Base-by-base conservation (phyloP, 73 alveolate species). In the Blepharisma stoltei region DNA sequence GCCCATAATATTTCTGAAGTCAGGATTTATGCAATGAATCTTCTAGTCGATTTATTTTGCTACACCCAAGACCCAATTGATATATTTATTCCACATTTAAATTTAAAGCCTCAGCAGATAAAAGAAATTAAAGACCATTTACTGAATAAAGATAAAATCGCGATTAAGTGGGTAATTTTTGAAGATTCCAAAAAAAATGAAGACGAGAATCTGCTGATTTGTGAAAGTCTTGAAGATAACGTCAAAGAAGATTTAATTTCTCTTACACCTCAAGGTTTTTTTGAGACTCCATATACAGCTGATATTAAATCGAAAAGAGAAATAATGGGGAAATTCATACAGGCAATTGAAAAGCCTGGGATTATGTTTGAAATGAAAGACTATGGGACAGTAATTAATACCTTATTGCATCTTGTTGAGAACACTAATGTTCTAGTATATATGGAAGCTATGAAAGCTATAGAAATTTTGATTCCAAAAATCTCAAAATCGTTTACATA, bases 1-100 rank as follows among this genome's bases (percentile, higher is more conserved):
- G 14, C 73, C 5, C 73, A 60, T 60, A 60, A 38, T 25, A 60
- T 60, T 25, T 8, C 37, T 60, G 73, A 60, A 60, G 73, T 60
- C 23, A 60, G 73, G 5, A 60, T 9, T 60, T n/a, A n/a, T 20
- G 23, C 46, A 14, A 8, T 60, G 37, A 38, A n/a, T 25, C 23
- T 60, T 4, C 46, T 38, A 1, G 18, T n/a, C 0, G 73, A 60
- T 18, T 25, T 60, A 14, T 60, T 60, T 60, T 8, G 18, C 14
- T 60, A 18, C 23, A 38, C 23, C 45, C 18, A 11, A 14, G 73
- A 60, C 23, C 4, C 14, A 18, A 25, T 25, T 11, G 73, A 60
- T 9, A 60, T 38, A 14, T 60, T 20, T 60, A 25, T 60, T 8
- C 2, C 14, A 25, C 14, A 60, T 25, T 25, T 60, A 14, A 38